These are phyloP conservation scores for Apiotrichum siamense DNA, from an alignment of 1,284 basidiomycete species.

Conservation along the genomic window DNA sequence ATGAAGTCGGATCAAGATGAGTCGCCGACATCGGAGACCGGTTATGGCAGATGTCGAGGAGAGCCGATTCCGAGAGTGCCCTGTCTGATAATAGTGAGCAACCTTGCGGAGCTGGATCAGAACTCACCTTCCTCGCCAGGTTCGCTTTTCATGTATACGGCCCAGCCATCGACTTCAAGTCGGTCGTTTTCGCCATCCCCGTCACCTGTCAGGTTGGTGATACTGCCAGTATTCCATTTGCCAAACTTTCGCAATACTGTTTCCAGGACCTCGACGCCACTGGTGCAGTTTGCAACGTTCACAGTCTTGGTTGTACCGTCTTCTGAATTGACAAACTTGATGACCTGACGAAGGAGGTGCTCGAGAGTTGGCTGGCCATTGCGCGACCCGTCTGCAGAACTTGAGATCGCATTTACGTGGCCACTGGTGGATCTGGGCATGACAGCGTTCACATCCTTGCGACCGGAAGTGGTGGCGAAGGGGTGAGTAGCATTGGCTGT, in stretches of 20 bases:
- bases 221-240: slow-evolving; percentile 52
- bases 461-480: slow-evolving; percentile 23
- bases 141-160: slow-evolving; percentile 62
- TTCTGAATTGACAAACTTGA: slow-evolving; percentile 79
- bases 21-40: slow-evolving; percentile 54
- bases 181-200: slow-evolving; percentile 53
- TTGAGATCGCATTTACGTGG: neutral
- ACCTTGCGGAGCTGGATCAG: neutral
- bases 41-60: slow-evolving; percentile 78
- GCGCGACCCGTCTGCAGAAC: neutral
- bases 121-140: slow-evolving; percentile 56
- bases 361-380: slow-evolving; percentile 45
- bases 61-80: slow-evolving; percentile 73
- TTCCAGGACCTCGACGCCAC: slow-evolving; percentile 76
- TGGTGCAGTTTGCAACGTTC: slow-evolving; percentile 68
- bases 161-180: slow-evolving; percentile 80
- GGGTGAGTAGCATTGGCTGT: slow-evolving; percentile 24
- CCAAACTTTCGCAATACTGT: slow-evolving; percentile 81
- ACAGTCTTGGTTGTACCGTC: slow-evolving; percentile 68
- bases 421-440: neutral
- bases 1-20: slow-evolving; percentile 7
- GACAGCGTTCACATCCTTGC: neutral
- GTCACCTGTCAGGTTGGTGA: slow-evolving; percentile 30
- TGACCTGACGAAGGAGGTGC: slow-evolving; percentile 44
- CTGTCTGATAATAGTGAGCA: slow-evolving; percentile 50